Evolutionary conservation across 2,329 filamentous ascomycete genomes (phyloP).

Genomic region (Ophiostoma triangulosporum): DNA sequence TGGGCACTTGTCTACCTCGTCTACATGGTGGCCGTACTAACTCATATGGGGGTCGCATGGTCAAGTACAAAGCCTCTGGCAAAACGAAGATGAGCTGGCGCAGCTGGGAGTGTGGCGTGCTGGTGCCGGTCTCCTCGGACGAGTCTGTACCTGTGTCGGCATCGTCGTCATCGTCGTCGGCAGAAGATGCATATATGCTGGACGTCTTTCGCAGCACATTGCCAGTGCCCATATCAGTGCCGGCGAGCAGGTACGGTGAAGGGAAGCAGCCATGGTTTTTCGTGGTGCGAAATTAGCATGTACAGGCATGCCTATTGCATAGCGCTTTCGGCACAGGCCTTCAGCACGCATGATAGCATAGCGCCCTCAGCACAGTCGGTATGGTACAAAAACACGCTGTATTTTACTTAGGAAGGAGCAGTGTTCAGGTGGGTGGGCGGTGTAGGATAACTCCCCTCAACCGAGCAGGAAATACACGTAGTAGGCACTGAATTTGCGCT

Average conservation of each 20-base stretch:
- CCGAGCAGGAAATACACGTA: too few species aligned
- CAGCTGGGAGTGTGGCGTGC: slow-evolving; percentile 92
- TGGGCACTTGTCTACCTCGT: too few species aligned
- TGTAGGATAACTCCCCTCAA: too few species aligned
- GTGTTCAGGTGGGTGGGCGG: too few species aligned
- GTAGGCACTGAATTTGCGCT: too few species aligned
- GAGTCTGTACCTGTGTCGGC: neutral
- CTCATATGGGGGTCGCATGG: slow-evolving; percentile 55
- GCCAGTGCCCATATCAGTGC: slow-evolving; percentile 51
- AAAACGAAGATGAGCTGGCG: slow-evolving; percentile 65
- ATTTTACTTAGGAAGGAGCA: too few species aligned
- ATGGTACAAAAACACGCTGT: too few species aligned
- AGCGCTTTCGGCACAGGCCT: too few species aligned
- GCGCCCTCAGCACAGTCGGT: too few species aligned
- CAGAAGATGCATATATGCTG: slow-evolving; percentile 16
- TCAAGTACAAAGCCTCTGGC: slow-evolving; percentile 53
- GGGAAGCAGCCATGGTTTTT: slow-evolving; percentile 29
- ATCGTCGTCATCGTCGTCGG: neutral
- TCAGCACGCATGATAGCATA: too few species aligned
- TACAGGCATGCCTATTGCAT: too few species aligned
- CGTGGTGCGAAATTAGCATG: neutral
- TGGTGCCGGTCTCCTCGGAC: slow-evolving; percentile 43
- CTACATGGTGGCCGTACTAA: neutral
- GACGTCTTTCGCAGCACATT: slow-evolving; percentile 39
- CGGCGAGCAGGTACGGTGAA: slow-evolving; percentile 35